Base-by-base conservation (phyloP, 2,329 filamentous ascomycete species). In the Stachybotrys elegans region DNA sequence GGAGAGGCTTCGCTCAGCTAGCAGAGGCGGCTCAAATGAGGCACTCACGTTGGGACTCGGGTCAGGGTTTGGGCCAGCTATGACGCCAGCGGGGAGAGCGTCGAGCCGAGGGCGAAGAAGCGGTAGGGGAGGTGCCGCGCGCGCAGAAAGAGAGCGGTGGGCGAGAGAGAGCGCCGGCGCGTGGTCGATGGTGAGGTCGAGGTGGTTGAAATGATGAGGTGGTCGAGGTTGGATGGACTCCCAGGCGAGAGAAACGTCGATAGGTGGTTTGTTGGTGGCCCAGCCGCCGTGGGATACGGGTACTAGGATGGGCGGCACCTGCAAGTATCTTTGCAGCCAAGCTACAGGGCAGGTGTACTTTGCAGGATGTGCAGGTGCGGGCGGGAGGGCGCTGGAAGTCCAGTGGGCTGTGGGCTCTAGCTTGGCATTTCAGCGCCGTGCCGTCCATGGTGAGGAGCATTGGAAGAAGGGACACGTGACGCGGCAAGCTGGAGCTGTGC, bases 1-100 rank as follows among this genome's bases (percentile, higher is more conserved):
- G 29, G 27, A 35, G 42, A 43, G 22, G 38, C 44, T 31, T 51
- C 45, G 48, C 49, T 46, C 38, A 38, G 45, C n/a, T n/a, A n/a
- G n/a, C n/a, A 5, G 22, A 41, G 54, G 57, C 56, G 55, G 54
- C 53, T 63, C 59, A 59, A 62, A 56, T 62, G 60, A 63, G 60
- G 58, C 56, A 63, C 61, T 56, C 59, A 57, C 54, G 52, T 58
- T 51, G 47, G 52, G 52, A 51, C 54, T 54, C 52, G 52, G 59
- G 52, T 45, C 58, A 54, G 60, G 58, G 60, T 58, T 63, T 64
- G 64, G 60, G 63, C 65, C 63, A 65, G 62, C 59, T 56, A 63
- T 64, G 59, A 65, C 61, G 61, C 53, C 60, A 58, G 59, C 57
- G 56, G 57, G 57, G 52, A 46, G 47, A 51, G n/a, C n/a, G n/a